phyloP scores from a whole-genome alignment of 2,329 filamentous ascomycete genomes.

The Ceratocystiopsis sp. region DNA sequence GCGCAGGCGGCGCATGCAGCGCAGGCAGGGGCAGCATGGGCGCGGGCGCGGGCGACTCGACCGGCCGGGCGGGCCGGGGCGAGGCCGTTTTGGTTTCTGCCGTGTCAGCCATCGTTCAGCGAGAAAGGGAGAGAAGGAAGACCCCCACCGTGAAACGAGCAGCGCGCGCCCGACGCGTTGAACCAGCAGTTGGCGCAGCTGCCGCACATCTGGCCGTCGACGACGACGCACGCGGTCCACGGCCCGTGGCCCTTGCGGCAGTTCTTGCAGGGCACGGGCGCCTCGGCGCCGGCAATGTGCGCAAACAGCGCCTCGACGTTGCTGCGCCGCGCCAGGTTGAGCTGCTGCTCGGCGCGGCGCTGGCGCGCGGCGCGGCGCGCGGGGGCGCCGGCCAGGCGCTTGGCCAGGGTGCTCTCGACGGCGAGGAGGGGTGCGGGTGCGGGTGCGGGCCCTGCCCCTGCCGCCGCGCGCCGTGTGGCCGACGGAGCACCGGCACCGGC shows the following conservation, averaged over 20 bases:
- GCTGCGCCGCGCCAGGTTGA: constrained; percentile 39
- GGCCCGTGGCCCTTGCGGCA: constrained; percentile 43
- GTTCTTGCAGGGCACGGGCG: constrained; percentile 36
- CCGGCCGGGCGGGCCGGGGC: constrained; percentile 26
- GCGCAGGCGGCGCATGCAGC: constrained; percentile 17
- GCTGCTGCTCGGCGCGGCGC: constrained; percentile 33
- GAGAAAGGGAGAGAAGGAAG: not conserved
- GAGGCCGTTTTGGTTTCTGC: constrained; percentile 6
- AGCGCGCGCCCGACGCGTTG: constrained; percentile 41
- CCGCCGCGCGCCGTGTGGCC: no score
- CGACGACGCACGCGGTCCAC: constrained; percentile 41
- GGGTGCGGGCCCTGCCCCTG: no score
- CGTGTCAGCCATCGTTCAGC: not conserved
- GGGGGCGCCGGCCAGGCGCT: constrained; percentile 30
- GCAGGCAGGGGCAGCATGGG: no score
- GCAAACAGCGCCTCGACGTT: constrained; percentile 43
- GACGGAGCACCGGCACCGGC: constrained; percentile 18
- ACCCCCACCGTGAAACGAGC: constrained; percentile 40
- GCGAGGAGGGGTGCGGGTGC: constrained; percentile 25
- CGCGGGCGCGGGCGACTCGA: no score
- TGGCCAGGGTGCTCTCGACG: constrained; percentile 37
- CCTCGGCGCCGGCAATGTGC: constrained; percentile 34
- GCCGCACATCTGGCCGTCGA: constrained; percentile 42
- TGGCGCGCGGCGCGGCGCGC: constrained; percentile 33
- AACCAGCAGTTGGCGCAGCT: constrained; percentile 49